These are phyloP conservation scores for Serendipita indica DNA, from an alignment of 768 basidiomycete species.

Conservation along the genomic window DNA sequence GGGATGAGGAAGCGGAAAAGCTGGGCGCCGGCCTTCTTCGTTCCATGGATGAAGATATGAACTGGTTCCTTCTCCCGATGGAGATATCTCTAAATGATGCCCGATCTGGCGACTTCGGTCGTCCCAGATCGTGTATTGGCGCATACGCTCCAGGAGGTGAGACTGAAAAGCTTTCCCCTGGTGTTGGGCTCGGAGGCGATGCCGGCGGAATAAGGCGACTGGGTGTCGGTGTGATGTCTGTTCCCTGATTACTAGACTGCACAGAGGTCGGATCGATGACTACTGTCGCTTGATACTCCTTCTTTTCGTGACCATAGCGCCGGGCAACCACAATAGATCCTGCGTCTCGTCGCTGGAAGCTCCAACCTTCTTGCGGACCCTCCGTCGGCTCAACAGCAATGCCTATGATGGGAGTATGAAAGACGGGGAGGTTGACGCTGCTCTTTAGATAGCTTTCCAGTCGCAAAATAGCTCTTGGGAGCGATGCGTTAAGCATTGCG, in stretches of 20 bases:
- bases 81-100: background rate
- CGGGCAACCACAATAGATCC: constrained; percentile 12
- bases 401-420: constrained; percentile 51
- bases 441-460: constrained; percentile 63
- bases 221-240: constrained; percentile 4
- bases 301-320: constrained; percentile 3
- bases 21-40: background rate
- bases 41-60: background rate
- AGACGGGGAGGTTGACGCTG: constrained; percentile 47
- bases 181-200: background rate
- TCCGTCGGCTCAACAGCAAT: constrained; percentile 20
- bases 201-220: background rate
- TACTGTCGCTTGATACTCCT: constrained; percentile 12
- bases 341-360: constrained; percentile 12
- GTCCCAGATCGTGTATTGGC: background rate
- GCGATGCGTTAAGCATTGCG: constrained; percentile 63
- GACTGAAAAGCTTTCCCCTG: background rate
- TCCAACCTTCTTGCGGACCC: constrained; percentile 13
- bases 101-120: background rate
- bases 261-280: constrained; percentile 18
- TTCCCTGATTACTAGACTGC: background rate
- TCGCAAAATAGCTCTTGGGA: constrained; percentile 55
- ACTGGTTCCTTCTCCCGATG: background rate
- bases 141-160: background rate
- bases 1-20: background rate